phyloP scores from a whole-genome alignment of 2,329 filamentous ascomycete species.

The Neocucurbitaria cava region DNA sequence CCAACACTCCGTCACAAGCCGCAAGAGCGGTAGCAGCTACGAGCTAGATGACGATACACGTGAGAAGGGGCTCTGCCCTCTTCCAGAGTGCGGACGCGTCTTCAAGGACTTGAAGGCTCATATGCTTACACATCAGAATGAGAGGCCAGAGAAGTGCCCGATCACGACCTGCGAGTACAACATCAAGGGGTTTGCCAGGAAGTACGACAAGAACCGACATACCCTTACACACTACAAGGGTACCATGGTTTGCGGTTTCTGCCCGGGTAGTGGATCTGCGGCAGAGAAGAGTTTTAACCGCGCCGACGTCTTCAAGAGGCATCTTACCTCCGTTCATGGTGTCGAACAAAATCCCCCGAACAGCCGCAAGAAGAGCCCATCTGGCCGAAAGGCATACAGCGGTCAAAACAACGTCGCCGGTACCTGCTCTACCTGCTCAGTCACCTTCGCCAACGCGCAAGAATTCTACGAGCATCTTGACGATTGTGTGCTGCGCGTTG shows the following conservation, averaged over 20 bases:
- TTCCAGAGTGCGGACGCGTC: constrained; percentile 81
- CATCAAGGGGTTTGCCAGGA: constrained; percentile 88
- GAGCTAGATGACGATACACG: constrained; percentile 58
- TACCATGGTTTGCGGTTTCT: constrained; percentile 96
- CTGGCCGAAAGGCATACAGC: constrained; percentile 69
- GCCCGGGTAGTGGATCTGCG: constrained; percentile 84
- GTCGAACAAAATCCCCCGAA: constrained; percentile 94
- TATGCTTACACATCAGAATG: constrained; percentile 91
- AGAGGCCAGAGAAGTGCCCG: constrained; percentile 92
- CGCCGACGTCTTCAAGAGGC: constrained; percentile 94
- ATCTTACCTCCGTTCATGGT: constrained; percentile 86
- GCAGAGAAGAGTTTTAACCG: constrained; percentile 96
- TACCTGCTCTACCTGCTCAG: constrained; percentile 90
- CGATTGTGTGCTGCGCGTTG: constrained; percentile 70
- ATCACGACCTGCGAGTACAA: constrained; percentile 93
- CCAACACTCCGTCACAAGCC: constrained; percentile 65
- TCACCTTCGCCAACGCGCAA: constrained; percentile 83
- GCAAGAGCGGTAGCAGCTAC: constrained; percentile 51
- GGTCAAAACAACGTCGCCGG: constrained; percentile 76
- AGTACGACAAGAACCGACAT: constrained; percentile 96
- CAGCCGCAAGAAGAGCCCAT: constrained; percentile 75
- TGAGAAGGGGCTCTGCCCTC: constrained; percentile 76
- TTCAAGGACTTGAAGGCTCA: constrained; percentile 95
- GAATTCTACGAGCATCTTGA: constrained; percentile 97
- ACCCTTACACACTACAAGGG: constrained; percentile 96